Conservation (phyloP, 305 asterid genomes). For the Fraxinus albicans region DNA sequence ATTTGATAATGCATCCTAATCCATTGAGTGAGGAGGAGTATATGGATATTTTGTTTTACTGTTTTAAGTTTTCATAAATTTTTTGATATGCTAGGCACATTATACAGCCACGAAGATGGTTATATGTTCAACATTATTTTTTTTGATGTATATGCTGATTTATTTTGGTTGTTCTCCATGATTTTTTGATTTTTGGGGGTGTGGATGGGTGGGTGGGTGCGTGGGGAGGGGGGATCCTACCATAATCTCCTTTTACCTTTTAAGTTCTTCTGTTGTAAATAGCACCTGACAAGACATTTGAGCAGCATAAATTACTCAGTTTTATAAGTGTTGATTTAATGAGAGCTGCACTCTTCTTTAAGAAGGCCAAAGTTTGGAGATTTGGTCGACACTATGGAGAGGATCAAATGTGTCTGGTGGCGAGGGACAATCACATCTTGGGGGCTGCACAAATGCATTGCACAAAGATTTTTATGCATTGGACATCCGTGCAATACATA, state of each 20-base stretch:
- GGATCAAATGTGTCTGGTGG: neutral
- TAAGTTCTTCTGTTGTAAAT: neutral
- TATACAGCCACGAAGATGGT: neutral
- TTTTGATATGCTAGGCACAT: neutral
- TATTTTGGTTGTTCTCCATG: neutral
- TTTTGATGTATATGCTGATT: neutral
- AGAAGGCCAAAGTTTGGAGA: neutral
- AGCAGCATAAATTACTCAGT: neutral
- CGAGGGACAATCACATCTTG: neutral
- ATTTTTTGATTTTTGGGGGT: neutral
- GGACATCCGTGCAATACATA: neutral
- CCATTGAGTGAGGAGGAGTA: neutral
- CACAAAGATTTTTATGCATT: constrained; percentile 6
- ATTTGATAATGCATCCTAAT: neutral
- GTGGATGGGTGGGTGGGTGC: neutral
- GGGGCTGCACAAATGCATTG: neutral
- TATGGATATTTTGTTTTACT: neutral
- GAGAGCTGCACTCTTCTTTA: neutral
- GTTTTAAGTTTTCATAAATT: neutral
- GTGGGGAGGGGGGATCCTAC: neutral
- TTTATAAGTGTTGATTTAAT: neutral
- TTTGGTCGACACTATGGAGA: neutral
- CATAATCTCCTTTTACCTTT: neutral
- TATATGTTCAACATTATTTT: neutral
- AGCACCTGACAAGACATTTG: neutral